Conservation (phyloP, 1,284 basidiomycete genomes). For the Golubevia sp. region DNA sequence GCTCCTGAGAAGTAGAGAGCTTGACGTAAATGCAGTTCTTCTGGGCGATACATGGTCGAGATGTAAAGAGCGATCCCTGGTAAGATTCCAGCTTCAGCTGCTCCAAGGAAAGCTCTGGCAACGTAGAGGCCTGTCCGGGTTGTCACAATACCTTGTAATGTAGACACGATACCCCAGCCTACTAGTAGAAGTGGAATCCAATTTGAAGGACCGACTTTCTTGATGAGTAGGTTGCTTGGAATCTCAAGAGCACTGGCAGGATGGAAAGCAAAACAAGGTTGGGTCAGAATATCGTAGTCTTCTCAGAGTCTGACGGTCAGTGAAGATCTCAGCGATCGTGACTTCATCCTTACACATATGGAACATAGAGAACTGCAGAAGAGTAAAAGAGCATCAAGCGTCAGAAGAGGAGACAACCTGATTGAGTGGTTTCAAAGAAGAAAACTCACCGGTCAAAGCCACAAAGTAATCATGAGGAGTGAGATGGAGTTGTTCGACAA, state of each 20-base stretch:
- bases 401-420: not conserved
- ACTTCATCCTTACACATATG: no score
- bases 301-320: no score
- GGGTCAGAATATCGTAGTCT: not conserved
- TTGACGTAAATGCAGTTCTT: constrained; percentile 44
- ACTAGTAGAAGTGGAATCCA: constrained; percentile 44
- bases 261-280: constrained; percentile 42
- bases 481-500: constrained; percentile 19
- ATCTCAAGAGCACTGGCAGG: constrained; percentile 4
- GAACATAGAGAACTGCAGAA: not conserved
- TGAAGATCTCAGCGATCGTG: no score
- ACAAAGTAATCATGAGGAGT: constrained; percentile 28
- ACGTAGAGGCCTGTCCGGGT: constrained; percentile 40
- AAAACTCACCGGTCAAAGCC: constrained; percentile 16
- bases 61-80: constrained; percentile 45
- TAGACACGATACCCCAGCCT: constrained; percentile 40
- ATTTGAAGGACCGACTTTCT: constrained; percentile 26
- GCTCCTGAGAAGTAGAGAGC: constrained; percentile 52
- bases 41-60: constrained; percentile 49
- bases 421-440: no score
- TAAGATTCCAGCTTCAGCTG: constrained; percentile 33
- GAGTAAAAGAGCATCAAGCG: constrained; percentile 7
- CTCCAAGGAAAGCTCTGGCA: constrained; percentile 44
- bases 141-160: constrained; percentile 38
- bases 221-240: constrained; percentile 8